These are phyloP conservation scores for Boletellus deceptivus DNA, from an alignment of 1,284 basidiomycete genomes.

Conservation along the genomic window DNA sequence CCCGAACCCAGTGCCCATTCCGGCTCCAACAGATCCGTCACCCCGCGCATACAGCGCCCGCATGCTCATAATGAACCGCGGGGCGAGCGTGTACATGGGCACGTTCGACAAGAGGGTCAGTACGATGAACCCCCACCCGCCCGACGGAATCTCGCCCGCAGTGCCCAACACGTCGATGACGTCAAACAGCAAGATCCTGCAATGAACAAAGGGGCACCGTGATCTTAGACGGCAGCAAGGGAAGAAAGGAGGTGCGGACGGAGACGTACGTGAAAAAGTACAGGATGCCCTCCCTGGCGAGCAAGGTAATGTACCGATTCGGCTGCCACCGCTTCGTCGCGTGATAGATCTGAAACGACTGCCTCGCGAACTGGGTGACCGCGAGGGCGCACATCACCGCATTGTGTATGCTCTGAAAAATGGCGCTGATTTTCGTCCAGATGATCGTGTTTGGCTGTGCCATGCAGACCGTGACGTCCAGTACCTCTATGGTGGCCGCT, in stretches of 20 bases:
- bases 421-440: neutral
- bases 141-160: neutral
- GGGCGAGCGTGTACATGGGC: neutral
- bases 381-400: conserved; percentile 7
- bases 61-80: neutral
- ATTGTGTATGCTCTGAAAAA: neutral
- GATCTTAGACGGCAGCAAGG: no score
- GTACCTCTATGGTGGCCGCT: neutral
- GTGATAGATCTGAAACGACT: conserved; percentile 4
- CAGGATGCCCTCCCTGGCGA: conserved; percentile 7
- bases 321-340: conserved; percentile 8
- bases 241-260: no score
- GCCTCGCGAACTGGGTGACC: conserved; percentile 4
- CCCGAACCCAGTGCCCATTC: neutral
- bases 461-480: neutral
- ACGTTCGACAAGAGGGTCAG: neutral
- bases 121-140: neutral
- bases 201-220: neutral
- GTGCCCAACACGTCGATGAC: neutral
- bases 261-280: conserved; percentile 11
- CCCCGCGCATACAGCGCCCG: neutral
- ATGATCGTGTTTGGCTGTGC: neutral
- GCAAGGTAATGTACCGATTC: neutral
- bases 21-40: no score
- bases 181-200: neutral